Percentiles rank a stretch among this genome's conserved stretches.
Conservation (phyloP, 768 basidiomycete genomes). For the Lyophyllum shimeji region DNA sequence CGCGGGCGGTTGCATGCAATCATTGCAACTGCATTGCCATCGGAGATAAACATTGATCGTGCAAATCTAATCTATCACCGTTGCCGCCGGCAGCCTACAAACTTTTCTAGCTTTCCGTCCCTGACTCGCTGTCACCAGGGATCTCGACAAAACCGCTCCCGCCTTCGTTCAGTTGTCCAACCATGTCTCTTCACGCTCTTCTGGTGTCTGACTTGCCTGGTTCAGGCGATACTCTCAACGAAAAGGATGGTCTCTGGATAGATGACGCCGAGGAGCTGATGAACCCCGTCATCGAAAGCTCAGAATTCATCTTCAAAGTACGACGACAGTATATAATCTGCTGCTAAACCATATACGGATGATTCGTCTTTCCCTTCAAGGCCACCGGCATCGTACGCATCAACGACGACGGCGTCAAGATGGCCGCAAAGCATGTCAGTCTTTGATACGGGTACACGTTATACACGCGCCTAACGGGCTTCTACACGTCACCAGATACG, state of each 20-base stretch:
- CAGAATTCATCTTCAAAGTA: slow-evolving; percentile 60
- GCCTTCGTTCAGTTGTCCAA: no score
- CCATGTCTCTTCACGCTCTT: no score
- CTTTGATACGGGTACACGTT: background rate
- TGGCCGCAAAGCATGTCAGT: slow-evolving; percentile 67
- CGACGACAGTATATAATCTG: slow-evolving; percentile 12
- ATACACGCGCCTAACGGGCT: slow-evolving; percentile 7
- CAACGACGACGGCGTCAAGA: slow-evolving; percentile 56
- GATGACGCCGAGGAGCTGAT: slow-evolving; percentile 19
- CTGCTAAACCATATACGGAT: slow-evolving; percentile 1
- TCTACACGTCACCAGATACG: slow-evolving; percentile 50
- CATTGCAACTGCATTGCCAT: no score
- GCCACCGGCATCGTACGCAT: slow-evolving; percentile 59
- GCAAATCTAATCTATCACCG: slow-evolving; percentile 1
- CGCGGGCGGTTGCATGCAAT: no score
- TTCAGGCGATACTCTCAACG: slow-evolving; percentile 11
- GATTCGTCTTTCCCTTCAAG: slow-evolving; percentile 31
- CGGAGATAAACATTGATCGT: no score
- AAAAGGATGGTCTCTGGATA: slow-evolving; percentile 27
- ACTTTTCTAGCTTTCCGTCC: background rate
- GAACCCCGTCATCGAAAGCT: slow-evolving; percentile 63
- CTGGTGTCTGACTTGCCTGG: background rate
- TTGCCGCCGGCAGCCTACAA: background rate
- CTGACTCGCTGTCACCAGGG: background rate
- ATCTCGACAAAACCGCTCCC: background rate